Evolutionary conservation across 345 rosid species (phyloP).

Genomic region (Acer negundo): DNA sequence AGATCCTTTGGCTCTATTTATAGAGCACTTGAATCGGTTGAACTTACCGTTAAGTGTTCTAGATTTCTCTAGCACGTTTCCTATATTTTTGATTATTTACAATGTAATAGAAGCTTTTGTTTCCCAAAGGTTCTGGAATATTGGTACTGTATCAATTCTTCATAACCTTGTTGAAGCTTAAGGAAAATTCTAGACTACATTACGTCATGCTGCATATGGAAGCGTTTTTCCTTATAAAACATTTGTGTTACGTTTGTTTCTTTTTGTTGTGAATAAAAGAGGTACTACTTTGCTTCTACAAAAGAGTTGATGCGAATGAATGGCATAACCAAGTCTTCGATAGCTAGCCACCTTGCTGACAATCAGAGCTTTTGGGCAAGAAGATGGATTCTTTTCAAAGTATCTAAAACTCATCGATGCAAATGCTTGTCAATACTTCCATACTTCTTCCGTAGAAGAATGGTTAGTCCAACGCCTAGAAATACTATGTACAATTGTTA

Average conservation of each 20-base stretch:
- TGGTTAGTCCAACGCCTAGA: constrained; percentile 66
- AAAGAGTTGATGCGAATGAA: constrained; percentile 59
- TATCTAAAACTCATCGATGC: constrained; percentile 45
- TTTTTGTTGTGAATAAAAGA: constrained; percentile 22
- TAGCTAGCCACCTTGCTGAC: constrained; percentile 62
- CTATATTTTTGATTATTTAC: no score
- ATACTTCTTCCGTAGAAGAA: constrained; percentile 50
- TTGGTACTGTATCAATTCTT: no score
- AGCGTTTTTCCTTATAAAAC: no score
- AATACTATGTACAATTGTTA: constrained; percentile 44
- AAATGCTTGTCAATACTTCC: constrained; percentile 54
- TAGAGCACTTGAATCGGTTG: no score
- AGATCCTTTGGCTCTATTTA: no score
- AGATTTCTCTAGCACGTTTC: no score
- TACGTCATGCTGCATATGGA: no score
- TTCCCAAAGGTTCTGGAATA: no score
- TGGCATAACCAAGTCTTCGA: constrained; percentile 57
- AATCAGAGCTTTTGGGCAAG: constrained; percentile 58
- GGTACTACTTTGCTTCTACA: constrained; percentile 50
- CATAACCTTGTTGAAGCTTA: no score
- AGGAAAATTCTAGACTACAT: no score
- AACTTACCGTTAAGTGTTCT: no score
- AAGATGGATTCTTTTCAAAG: constrained; percentile 48
- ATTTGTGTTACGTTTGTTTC: background rate
- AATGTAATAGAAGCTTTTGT: no score